Conservation (phyloP, 257 asterid species). For the Euphrasia confusa region DNA sequence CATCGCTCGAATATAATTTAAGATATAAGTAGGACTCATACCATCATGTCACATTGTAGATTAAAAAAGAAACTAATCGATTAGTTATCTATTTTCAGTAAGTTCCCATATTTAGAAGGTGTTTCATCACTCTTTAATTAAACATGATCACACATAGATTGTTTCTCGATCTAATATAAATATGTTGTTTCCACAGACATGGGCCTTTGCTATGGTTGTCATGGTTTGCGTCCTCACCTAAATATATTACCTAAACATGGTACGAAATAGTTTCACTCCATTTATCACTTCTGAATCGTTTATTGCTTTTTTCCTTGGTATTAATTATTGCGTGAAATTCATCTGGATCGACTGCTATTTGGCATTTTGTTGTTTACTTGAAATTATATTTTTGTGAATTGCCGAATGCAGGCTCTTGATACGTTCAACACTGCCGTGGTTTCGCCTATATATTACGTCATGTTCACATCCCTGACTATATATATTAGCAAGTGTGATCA, state of each 20-base stretch:
- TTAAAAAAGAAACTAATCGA: no score
- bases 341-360: no score
- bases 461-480: conserved; percentile 85
- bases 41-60: no score
- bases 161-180: conserved; percentile 17
- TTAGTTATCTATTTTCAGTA: no score
- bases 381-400: conserved; percentile 24
- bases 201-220: conserved; percentile 68
- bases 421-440: conserved; percentile 94
- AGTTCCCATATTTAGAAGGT: no score
- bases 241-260: conserved; percentile 82
- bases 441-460: conserved; percentile 83
- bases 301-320: no score
- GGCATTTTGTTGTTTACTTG: background rate
- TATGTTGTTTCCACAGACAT: conserved; percentile 70
- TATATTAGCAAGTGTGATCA: conserved; percentile 83
- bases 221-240: conserved; percentile 61
- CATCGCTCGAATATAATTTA: background rate
- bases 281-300: no score
- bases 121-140: no score
- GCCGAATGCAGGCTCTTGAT: conserved; percentile 77
- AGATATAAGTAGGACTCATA: background rate
- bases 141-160: conserved; percentile 12
- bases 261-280: conserved; percentile 14
- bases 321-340: background rate